These are phyloP conservation scores for Scutellospora calospora DNA, from an alignment of 371 early-diverging fungal species.

Conservation along the genomic window DNA sequence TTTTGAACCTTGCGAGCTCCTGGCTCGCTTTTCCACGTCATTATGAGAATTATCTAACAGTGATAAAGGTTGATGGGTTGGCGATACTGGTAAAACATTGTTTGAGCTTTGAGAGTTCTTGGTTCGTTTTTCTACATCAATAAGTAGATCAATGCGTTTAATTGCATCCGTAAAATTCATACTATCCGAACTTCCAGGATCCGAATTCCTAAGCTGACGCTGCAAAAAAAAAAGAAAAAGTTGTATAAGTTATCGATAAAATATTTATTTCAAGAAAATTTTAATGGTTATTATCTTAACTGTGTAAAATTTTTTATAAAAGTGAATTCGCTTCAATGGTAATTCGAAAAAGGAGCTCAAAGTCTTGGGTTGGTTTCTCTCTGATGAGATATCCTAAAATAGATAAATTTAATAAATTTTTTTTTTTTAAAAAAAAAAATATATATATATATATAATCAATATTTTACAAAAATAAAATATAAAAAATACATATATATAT, in stretches of 20 bases:
- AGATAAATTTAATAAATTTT: too few species aligned
- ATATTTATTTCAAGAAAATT: too few species aligned
- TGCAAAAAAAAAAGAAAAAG: background rate
- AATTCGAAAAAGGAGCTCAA: slow-evolving; percentile 57
- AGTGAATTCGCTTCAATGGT: slow-evolving; percentile 57
- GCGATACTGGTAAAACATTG: background rate
- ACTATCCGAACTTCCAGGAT: slow-evolving; percentile 52
- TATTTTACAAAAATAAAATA: background rate
- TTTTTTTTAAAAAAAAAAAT: too few species aligned
- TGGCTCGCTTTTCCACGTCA: too few species aligned
- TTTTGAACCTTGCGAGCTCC: too few species aligned
- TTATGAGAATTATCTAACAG: too few species aligned
- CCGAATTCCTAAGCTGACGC: slow-evolving; percentile 56
- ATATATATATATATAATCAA: background rate
- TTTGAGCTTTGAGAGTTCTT: background rate
- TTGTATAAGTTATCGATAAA: too few species aligned
- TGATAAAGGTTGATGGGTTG: background rate
- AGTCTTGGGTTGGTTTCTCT: slow-evolving; percentile 34
- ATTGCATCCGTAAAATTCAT: slow-evolving; percentile 51
- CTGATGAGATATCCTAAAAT: slow-evolving; percentile 15
- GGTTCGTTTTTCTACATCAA: slow-evolving; percentile 18
- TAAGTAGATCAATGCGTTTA: slow-evolving; percentile 53
- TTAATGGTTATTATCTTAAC: slow-evolving; percentile 43
- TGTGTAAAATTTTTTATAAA: slow-evolving; percentile 60
- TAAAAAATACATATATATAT: background rate